Evolutionary conservation across 495 filamentous ascomycete species (phyloP), one percentile per base, ranked within the genome.

Genomic region (Chlorociboria aeruginascens): DNA sequence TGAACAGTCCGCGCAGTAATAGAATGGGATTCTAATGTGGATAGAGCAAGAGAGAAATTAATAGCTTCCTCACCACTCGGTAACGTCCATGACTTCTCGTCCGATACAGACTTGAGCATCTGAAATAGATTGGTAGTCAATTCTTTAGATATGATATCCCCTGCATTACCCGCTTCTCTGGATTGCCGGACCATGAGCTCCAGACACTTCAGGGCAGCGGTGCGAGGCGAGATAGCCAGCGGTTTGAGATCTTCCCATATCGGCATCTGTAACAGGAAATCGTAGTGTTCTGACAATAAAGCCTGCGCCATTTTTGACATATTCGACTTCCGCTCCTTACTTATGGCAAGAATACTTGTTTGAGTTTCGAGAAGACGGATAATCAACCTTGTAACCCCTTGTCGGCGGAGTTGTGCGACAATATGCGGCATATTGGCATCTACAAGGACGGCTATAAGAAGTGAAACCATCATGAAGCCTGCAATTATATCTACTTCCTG

Each of bases 251-350:
- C 66, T 25, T 67, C 63, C 79, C 79, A 89, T 17, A 79, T 61
- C 3, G 67, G 60, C n/a, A 73, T 66, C 42, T 70, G 61, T 32
- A 68, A 59, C 11, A 81, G 55, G 14, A 67, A 59, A 29, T 58
- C 58, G 40, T 72, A 70, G 44, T 86, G 66, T 3, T 70, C 65
- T 13, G 56, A 50, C n/a, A 86, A 50, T 3, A 74, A 60, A 8
- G 52, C 65, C 48, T 79, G 80, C 13, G 69, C 70, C 9, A 74
- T 63, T 58, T 74, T 83, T 3, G 86, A 82, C 59, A 86, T 66
- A 51, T 88, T 89, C n/a, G 62, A 71, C 51, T 73, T 76, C 20
- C 81, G 70, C 14, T 85, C 78, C 57, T 74, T 79, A 3, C 71
- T 70, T 17, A 83, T 59, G 9, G 62, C 48, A 30, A 55, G 58